Conservation (phyloP, 345 rosid species). For the Syzygium aromaticum region DNA sequence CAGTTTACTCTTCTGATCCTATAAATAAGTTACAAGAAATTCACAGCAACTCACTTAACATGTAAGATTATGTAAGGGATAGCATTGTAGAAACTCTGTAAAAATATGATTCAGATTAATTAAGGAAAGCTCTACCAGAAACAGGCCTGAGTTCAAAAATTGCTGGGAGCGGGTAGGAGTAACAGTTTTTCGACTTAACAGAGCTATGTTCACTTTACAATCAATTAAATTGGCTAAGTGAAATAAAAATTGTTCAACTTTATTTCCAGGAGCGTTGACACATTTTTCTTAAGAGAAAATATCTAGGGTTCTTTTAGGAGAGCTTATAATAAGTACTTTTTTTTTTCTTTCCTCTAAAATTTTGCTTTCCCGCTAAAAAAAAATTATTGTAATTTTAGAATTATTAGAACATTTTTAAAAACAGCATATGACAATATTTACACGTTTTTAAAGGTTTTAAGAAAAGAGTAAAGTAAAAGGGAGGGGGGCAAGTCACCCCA, state of each 20-base stretch:
- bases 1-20: background rate
- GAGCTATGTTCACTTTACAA: background rate
- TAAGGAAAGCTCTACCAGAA: background rate
- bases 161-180: background rate
- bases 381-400: background rate
- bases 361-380: background rate
- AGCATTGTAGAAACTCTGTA: background rate
- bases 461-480: background rate
- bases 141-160: background rate
- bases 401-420: background rate
- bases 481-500: background rate
- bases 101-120: background rate
- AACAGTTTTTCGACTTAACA: background rate
- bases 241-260: background rate
- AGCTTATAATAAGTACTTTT: background rate
- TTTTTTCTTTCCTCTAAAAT: background rate
- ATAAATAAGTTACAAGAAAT: background rate
- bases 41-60: background rate
- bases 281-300: background rate
- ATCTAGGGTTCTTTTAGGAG: background rate
- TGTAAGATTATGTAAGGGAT: background rate
- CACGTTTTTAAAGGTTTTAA: background rate
- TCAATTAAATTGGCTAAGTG: background rate
- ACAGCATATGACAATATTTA: background rate
- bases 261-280: background rate